Base-by-base conservation (phyloP, 2,329 filamentous ascomycete genomes). In the Coniochaeta pulveracea region DNA sequence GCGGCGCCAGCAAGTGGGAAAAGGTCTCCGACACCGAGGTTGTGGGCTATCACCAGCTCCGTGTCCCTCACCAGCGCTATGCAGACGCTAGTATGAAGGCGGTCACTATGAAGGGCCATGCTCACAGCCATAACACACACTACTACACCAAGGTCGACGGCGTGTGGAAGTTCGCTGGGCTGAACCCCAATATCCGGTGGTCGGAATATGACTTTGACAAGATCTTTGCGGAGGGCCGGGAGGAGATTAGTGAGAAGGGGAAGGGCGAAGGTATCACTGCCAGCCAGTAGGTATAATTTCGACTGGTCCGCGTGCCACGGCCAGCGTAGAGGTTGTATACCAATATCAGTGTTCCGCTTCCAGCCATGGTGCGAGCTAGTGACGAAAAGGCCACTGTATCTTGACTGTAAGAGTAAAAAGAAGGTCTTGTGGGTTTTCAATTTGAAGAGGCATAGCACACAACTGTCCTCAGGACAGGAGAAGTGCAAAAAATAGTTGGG, bases 31-130 rank as follows among this genome's bases (percentile, higher is more conserved):
- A 73, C 37, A 68, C 61, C n/a, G 64, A 73, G 48, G 63, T 74
- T 31, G 55, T 73, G 37, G 72, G 72, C n/a, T 61, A 68, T 47
- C 70, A 75, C 52, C 72, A 76, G 56, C 54, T 76, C 31, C 69
- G 73, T 26, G 72, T 74, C 21, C 70, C 72, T 3, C 73, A 78
- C 47, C 72, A 77, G 56, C 60, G 69, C 33, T 77, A 76, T 55
- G 66, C 60, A 3, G 68, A 72, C 43, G 55, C 49, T n/a, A 60
- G 52, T 21, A 46, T 65, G 37, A 43, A 52, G 31, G 50, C 57
- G 16, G 68, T 76, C 23, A 59, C 59, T 35, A 59, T 72, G 47
- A 75, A 75, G 56, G 73, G 73, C 38, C 73, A 77, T 46, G 68
- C 64, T 11, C 71, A 77, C 55, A 64, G 63, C 36, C 64, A 63